phyloP scores from a whole-genome alignment of 2,329 filamentous ascomycete species.

The Alternaria solani region DNA sequence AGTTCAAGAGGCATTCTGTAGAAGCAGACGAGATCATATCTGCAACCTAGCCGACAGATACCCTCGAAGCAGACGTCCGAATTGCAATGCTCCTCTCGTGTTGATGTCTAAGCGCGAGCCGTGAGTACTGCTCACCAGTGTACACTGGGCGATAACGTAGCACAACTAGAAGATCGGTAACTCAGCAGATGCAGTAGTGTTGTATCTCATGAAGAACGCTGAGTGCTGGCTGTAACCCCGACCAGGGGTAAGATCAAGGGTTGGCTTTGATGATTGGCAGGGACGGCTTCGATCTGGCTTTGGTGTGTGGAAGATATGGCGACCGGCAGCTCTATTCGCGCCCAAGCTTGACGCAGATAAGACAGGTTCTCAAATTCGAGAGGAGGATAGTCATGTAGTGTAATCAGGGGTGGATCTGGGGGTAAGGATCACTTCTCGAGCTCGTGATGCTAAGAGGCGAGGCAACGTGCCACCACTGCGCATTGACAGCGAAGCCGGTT shows the following conservation, averaged over 20 bases:
- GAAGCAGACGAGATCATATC: slow-evolving; percentile 28
- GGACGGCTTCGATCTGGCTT: neutral
- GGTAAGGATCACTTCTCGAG: slow-evolving; percentile 28
- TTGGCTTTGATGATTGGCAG: slow-evolving; percentile 1
- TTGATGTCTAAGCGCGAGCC: slow-evolving; percentile 12
- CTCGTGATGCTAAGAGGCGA: slow-evolving; percentile 27
- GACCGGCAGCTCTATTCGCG: slow-evolving; percentile 21
- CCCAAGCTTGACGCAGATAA: slow-evolving; percentile 24
- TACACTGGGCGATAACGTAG: slow-evolving; percentile 27
- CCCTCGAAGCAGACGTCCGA: slow-evolving; percentile 23
- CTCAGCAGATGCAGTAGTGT: slow-evolving; percentile 34
- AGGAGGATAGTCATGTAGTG: slow-evolving; percentile 30
- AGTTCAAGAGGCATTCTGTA: slow-evolving; percentile 32
- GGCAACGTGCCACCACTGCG: slow-evolving; percentile 32
- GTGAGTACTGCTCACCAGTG: slow-evolving; percentile 10
- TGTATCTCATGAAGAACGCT: slow-evolving; percentile 28
- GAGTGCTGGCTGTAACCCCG: slow-evolving; percentile 32
- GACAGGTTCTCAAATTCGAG: slow-evolving; percentile 24
- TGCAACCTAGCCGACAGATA: slow-evolving; percentile 17
- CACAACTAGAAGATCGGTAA: slow-evolving; percentile 31
- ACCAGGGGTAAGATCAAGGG: slow-evolving; percentile 17
- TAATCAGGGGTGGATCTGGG: slow-evolving; percentile 28
- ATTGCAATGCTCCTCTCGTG: slow-evolving; percentile 7
- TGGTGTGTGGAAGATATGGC: slow-evolving; percentile 9
- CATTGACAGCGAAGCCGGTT: slow-evolving; percentile 23